These are phyloP conservation scores for Aureobasidium zeae DNA, from an alignment of 2,329 filamentous ascomycete genomes.

Conservation along the genomic window DNA sequence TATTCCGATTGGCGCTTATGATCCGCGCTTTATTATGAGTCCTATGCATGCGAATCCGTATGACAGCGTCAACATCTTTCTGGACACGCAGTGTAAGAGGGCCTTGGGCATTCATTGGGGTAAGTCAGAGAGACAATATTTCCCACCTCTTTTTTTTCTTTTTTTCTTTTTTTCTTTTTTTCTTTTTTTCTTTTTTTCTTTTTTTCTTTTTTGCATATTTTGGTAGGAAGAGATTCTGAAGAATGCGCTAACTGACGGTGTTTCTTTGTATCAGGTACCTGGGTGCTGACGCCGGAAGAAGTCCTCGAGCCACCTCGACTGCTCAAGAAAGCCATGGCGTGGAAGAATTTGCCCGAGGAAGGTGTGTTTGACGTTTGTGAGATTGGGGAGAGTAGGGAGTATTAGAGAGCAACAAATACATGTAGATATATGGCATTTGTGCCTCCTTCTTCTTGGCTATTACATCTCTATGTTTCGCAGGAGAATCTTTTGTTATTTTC, in stretches of 20 bases:
- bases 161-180: no score
- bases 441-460: background rate
- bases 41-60: constrained; percentile 77
- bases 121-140: no score
- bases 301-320: constrained; percentile 71
- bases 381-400: constrained; percentile 75
- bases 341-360: constrained; percentile 56
- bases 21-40: constrained; percentile 63
- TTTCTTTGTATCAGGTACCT: constrained; percentile 36
- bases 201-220: no score
- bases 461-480: no score
- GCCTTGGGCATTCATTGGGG: constrained; percentile 93
- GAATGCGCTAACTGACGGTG: background rate
- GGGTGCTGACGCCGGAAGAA: constrained; percentile 77
- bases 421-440: no score
- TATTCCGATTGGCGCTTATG: constrained; percentile 88
- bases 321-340: constrained; percentile 61
- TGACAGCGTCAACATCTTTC: constrained; percentile 83
- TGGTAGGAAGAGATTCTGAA: background rate
- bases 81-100: constrained; percentile 65
- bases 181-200: no score
- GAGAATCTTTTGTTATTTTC: no score
- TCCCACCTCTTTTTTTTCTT: no score
- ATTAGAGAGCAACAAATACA: no score
- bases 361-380: constrained; percentile 75